Percentiles rank a stretch among this genome's conserved stretches.
Conservation (phyloP, 2,329 filamentous ascomycete genomes). For the Trematosphaeria pertusa region DNA sequence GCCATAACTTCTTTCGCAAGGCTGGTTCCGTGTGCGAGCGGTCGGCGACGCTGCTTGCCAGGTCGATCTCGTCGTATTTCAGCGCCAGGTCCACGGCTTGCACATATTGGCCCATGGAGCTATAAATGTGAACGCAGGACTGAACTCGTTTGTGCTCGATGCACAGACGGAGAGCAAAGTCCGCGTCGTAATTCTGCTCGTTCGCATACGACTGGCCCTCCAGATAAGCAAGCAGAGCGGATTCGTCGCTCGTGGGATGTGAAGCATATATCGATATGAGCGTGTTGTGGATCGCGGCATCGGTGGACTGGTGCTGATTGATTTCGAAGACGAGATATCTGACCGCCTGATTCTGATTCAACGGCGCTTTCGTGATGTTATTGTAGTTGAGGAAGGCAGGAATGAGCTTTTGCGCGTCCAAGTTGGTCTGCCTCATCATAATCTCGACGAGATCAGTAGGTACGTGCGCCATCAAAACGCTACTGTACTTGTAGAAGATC, state of each 20-base stretch:
- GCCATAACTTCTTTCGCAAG: conserved; percentile 92
- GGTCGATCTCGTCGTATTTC: conserved; percentile 86
- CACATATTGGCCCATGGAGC: conserved; percentile 91
- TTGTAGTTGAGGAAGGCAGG: conserved; percentile 95
- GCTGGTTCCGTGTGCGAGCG: conserved; percentile 78
- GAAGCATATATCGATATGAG: conserved; percentile 95
- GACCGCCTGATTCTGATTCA: conserved; percentile 83
- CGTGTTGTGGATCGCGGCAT: conserved; percentile 94
- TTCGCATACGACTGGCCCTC: conserved; percentile 79
- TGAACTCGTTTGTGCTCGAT: conserved; percentile 93
- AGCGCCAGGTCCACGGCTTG: conserved; percentile 93
- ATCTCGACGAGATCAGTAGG: conserved; percentile 91
- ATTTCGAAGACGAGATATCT: conserved; percentile 94
- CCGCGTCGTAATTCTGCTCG: conserved; percentile 87
- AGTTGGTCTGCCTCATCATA: conserved; percentile 85
- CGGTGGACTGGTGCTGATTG: conserved; percentile 78
- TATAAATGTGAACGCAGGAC: conserved; percentile 97
- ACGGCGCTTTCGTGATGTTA: conserved; percentile 71
- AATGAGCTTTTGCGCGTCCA: conserved; percentile 87
- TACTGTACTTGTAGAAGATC: conserved; percentile 96
- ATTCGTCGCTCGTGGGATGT: conserved; percentile 81
- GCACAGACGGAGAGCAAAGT: conserved; percentile 94
- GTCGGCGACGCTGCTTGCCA: conserved; percentile 89
- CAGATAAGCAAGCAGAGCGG: conserved; percentile 84
- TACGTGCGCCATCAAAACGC: conserved; percentile 90